Percentiles rank a stretch among this genome's conserved stretches.
phyloP scores from a whole-genome alignment of 345 rosid species.

The Noccaea caerulescens region DNA sequence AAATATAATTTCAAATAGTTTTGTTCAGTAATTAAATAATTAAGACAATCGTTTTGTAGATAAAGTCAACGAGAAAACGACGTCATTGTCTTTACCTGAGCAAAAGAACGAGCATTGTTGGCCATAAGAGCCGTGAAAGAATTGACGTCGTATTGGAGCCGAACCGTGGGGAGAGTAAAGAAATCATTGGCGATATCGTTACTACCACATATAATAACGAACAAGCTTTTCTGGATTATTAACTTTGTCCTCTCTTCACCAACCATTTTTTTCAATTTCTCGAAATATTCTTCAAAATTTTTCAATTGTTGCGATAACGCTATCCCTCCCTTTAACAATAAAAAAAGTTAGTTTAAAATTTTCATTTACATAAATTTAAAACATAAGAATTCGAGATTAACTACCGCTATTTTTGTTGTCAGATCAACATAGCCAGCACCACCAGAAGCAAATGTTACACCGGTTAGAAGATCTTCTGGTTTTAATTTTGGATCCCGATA shows the following conservation, averaged over 20 bases:
- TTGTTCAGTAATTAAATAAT: not conserved
- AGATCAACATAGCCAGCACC: slow-evolving; percentile 63
- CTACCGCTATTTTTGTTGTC: slow-evolving; percentile 51
- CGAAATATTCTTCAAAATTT: slow-evolving; percentile 55
- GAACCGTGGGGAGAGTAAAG: slow-evolving; percentile 42
- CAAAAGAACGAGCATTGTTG: slow-evolving; percentile 50
- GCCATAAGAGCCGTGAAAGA: slow-evolving; percentile 53
- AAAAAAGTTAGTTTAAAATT: not conserved
- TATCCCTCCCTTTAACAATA: slow-evolving; percentile 45
- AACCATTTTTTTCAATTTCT: slow-evolving; percentile 41
- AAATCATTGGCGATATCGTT: slow-evolving; percentile 64
- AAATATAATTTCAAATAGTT: not conserved
- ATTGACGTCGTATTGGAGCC: slow-evolving; percentile 42
- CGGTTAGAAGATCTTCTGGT: slow-evolving; percentile 61
- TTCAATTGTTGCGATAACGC: slow-evolving; percentile 50
- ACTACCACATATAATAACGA: slow-evolving; percentile 55
- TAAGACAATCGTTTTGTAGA: not conserved
- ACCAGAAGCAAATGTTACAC: slow-evolving; percentile 76
- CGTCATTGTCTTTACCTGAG: slow-evolving; percentile 24
- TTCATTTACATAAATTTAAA: not conserved
- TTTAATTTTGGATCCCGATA: slow-evolving; percentile 56
- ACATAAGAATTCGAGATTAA: not conserved
- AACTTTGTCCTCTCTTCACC: slow-evolving; percentile 54
- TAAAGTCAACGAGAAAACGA: not conserved
- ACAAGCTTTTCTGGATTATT: slow-evolving; percentile 50